Conservation (phyloP, 2,329 filamentous ascomycete genomes). For the Delphinella strobiligena region DNA sequence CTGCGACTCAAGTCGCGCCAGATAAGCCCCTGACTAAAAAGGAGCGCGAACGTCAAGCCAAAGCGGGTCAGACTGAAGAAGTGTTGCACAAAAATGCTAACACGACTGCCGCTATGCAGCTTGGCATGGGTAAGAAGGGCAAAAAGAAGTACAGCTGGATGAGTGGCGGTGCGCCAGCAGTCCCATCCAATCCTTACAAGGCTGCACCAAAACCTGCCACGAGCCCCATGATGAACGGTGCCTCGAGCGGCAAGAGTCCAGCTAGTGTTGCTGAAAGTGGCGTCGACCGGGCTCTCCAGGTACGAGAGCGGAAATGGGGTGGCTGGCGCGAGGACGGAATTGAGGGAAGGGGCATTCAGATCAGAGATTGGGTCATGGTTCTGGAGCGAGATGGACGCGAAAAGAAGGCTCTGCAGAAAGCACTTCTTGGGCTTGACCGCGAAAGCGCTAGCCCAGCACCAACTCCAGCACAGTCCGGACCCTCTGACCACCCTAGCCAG, state of each 20-base stretch:
- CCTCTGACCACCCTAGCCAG: too few species aligned
- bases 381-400: conserved; percentile 69
- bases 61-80: conserved; percentile 59
- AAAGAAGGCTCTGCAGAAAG: conserved; percentile 47
- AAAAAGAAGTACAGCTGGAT: conserved; percentile 67
- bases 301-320: conserved; percentile 21
- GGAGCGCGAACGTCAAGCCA: conserved; percentile 66
- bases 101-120: conserved; percentile 64
- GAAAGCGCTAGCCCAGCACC: neutral
- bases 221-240: conserved; percentile 2
- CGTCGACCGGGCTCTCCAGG: conserved; percentile 6
- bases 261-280: conserved; percentile 1
- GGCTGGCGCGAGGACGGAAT: conserved; percentile 56
- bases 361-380: conserved; percentile 69
- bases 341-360: conserved; percentile 66
- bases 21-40: conserved; percentile 74
- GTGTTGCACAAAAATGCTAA: conserved; percentile 75
- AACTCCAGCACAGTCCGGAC: too few species aligned
- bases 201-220: conserved; percentile 13
- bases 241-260: conserved; percentile 1
- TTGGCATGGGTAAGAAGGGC: conserved; percentile 52
- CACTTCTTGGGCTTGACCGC: conserved; percentile 19
- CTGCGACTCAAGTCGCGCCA: conserved; percentile 30
- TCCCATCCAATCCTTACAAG: conserved; percentile 36
- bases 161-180: conserved; percentile 45